Evolutionary conservation across 352 stramenopile genomes (phyloP).

Genomic region (Pythium folliculosum): DNA sequence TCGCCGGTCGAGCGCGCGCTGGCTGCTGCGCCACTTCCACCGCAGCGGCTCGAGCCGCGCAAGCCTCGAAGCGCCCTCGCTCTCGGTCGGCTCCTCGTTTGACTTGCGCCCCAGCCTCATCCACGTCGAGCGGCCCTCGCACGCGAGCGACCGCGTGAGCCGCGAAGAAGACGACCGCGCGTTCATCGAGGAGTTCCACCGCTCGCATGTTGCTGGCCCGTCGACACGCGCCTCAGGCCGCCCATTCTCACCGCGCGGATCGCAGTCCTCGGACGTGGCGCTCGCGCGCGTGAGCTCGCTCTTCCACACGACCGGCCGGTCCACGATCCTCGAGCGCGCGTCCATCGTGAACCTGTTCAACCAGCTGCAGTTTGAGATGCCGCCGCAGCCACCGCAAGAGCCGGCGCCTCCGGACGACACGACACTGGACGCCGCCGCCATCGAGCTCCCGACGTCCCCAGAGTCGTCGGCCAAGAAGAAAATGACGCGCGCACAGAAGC

Average conservation of each 20-base stretch:
- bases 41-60: conserved; percentile 9
- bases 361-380: conserved; percentile 26
- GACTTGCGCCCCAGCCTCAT: conserved; percentile 19
- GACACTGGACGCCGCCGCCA: neutral
- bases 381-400: conserved; percentile 6
- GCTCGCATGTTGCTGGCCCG: conserved; percentile 1
- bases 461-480: neutral
- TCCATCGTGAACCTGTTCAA: conserved; percentile 28
- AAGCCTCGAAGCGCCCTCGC: conserved; percentile 1
- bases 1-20: conserved; percentile 15
- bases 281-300: conserved; percentile 18
- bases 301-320: conserved; percentile 14
- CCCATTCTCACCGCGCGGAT: neutral
- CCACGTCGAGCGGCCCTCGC: conserved; percentile 7
- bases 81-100: neutral
- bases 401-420: neutral
- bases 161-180: conserved; percentile 19
- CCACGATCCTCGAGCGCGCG: conserved; percentile 26
- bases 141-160: neutral
- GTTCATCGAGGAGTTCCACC: conserved; percentile 26
- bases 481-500: conserved; percentile 1
- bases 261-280: neutral
- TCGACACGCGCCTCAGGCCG: neutral
- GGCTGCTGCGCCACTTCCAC: conserved; percentile 14
- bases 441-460: neutral